Conservation (phyloP, 805 yeast genomes). For the Brettanomyces custersianus region DNA sequence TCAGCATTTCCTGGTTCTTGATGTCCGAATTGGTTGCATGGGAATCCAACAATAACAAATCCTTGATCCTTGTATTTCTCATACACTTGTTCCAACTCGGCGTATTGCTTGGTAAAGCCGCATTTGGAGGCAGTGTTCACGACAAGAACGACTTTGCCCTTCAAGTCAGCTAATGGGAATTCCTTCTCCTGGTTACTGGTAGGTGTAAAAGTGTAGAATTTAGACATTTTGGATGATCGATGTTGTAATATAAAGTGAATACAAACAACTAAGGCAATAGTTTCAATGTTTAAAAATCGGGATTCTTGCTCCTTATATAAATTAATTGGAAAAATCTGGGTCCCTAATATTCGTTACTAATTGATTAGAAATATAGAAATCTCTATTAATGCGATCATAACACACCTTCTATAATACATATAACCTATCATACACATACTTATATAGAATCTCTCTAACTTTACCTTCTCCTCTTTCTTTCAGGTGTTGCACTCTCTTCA, state of each 20-base stretch:
- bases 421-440: too few relatives aligned
- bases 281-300: too few relatives aligned
- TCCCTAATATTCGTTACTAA: too few relatives aligned
- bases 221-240: conserved; percentile 30
- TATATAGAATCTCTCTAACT: too few relatives aligned
- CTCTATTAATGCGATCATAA: too few relatives aligned
- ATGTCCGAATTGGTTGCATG: conserved; percentile 82
- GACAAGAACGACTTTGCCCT: conserved; percentile 74
- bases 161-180: conserved; percentile 49
- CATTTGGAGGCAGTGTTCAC: conserved; percentile 89
- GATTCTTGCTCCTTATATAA: too few relatives aligned
- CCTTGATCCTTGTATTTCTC: conserved; percentile 56
- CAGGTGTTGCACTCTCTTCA: neutral
- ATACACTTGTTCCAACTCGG: conserved; percentile 61
- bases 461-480: neutral
- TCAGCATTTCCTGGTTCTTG: conserved; percentile 67
- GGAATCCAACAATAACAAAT: conserved; percentile 70
- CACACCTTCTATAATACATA: too few relatives aligned
- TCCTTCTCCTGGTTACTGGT: conserved; percentile 49
- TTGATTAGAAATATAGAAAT: too few relatives aligned
- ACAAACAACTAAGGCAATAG: too few relatives aligned
- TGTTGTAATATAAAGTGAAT: neutral
- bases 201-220: conserved; percentile 64
- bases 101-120: conserved; percentile 68
- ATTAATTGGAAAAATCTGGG: too few relatives aligned